Base-by-base conservation (phyloP, 2,329 filamentous ascomycete genomes). In the Bipolaris victoriae region DNA sequence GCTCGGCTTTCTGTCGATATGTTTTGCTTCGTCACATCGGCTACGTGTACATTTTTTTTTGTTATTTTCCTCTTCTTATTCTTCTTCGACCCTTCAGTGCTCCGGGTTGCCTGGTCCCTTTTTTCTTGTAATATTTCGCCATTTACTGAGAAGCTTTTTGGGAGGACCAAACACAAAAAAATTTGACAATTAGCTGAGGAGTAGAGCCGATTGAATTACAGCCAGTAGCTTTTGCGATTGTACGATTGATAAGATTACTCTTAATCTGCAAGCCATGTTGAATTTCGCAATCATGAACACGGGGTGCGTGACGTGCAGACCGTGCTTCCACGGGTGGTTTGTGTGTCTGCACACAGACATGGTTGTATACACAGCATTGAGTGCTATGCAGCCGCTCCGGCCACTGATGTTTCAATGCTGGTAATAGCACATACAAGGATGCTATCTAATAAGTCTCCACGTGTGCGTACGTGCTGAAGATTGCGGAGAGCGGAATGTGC, bases 1-100 rank as follows among this genome's bases (percentile, higher is more conserved):
- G 52, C 62, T 57, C 49, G 58, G 55, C 54, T 63, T 59, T 60
- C 56, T 58, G 61, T 68, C 65, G 52, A 65, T 66, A 66, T 52
- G 54, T 53, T 55, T 39, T 56, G 52, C 47, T 53, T 58, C 13
- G 46, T 53, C 49, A 47, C 47, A 51, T 49, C n/a, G 48, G 43
- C 50, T 33, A 50, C 49, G 24, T 48, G 52, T 53, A 53, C 44
- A 45, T 40, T 36, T 47, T 37, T 13, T 54, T 13, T 54, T 53
- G 22, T 26, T 53, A 41, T 45, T 16, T 44, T 39, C 36, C 7
- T 16, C 11, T 11, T 39, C 37, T 22, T 13, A 3, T 22, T 24
- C 9, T 24, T 24, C 13, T 41, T 41, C 18, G n/a, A 41, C 36
- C 31, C 43, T 47, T 33, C 31, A 43, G 51, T 31, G 18, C 37